A percentile compares a stretch with the other conserved stretches of the same genome.
Evolutionary conservation across 306 rosid genomes (phyloP).

Genomic region (Datisca glomerata): DNA sequence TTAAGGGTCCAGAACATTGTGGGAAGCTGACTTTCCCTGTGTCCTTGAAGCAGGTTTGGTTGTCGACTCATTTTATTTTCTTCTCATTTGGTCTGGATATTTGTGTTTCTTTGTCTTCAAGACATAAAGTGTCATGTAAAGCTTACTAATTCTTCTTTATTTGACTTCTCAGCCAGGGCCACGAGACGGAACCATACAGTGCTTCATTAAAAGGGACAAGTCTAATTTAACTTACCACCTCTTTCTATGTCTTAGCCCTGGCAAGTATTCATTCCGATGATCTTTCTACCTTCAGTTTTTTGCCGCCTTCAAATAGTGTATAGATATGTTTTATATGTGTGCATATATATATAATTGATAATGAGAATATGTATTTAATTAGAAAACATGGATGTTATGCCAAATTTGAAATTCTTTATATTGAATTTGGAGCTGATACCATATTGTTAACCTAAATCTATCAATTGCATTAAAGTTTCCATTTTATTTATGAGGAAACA

Average conservation of each 20-base stretch:
- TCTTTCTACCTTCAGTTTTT: background rate
- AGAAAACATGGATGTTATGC: no score
- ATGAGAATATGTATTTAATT: no score
- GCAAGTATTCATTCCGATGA: constrained; percentile 28
- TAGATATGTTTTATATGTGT: no score
- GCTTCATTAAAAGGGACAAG: constrained; percentile 93
- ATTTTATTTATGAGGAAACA: no score
- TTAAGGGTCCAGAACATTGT: constrained; percentile 50
- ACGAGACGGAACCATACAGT: constrained; percentile 70
- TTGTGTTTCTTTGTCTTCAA: no score
- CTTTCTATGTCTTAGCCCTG: constrained; percentile 86
- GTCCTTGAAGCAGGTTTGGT: constrained; percentile 74
- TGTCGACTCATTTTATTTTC: background rate
- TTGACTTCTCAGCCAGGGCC: constrained; percentile 56
- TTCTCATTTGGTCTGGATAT: background rate
- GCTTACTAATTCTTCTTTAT: background rate
- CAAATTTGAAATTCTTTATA: no score
- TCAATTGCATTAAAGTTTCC: no score
- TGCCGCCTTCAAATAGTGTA: no score
- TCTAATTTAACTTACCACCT: constrained; percentile 84
- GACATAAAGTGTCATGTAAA: no score
- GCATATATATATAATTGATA: no score
- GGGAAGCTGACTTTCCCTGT: constrained; percentile 90
- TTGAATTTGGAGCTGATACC: no score
- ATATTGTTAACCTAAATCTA: no score